Percentiles rank a stretch among this genome's conserved stretches.
Conservation (phyloP, 83 land plant species). For the Picea mariana region DNA sequence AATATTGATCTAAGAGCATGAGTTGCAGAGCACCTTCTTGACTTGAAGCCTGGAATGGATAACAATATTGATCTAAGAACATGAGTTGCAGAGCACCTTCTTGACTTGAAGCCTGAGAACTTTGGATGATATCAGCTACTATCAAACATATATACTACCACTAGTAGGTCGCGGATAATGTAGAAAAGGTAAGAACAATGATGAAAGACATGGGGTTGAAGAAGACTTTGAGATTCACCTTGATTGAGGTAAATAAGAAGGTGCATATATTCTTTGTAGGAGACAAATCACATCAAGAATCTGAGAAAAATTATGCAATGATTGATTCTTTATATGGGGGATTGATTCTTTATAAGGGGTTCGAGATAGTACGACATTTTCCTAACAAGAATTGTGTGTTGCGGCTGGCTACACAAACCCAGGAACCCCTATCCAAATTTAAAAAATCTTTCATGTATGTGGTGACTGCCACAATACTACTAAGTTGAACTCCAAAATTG, state of each 20-base stretch:
- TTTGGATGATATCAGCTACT: conserved; percentile 35
- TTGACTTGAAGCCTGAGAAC: conserved; percentile 32
- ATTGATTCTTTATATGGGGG: no score
- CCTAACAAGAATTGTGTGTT: no score
- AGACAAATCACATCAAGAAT: neutral
- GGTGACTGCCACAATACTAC: no score
- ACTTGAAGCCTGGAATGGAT: conserved; percentile 5
- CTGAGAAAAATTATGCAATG: no score
- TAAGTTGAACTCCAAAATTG: no score
- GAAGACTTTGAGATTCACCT: conserved; percentile 54
- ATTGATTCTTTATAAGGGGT: no score
- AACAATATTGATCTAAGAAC: conserved; percentile 30
- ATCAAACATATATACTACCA: conserved; percentile 49
- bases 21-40: conserved; percentile 3
- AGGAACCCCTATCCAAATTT: no score
- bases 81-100: conserved; percentile 41
- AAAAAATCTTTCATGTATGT: no score
- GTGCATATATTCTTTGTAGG: conserved; percentile 38
- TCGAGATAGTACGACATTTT: no score
- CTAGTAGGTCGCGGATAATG: conserved; percentile 56
- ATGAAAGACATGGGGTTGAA: conserved; percentile 34
- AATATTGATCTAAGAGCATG: conserved; percentile 26
- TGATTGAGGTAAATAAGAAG: conserved; percentile 37
- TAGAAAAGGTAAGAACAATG: conserved; percentile 40
- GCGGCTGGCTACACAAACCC: no score